Evolutionary conservation across 345 rosid species (phyloP).

Genomic region (Eucalyptus camaldulensis): DNA sequence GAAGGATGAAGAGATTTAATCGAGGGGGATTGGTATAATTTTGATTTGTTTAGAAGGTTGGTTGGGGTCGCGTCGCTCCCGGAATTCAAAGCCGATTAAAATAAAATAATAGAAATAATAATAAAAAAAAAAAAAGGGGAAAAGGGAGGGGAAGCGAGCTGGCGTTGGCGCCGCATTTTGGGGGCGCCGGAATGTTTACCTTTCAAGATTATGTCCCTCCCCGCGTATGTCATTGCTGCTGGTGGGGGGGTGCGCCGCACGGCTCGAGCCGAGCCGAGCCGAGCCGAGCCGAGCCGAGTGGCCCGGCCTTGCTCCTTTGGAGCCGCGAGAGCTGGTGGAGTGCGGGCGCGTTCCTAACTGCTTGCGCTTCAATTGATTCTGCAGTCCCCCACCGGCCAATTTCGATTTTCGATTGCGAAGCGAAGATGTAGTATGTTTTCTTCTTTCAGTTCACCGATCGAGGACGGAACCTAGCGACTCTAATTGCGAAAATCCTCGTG

Average conservation of each 20-base stretch:
- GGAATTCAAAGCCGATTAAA: neutral
- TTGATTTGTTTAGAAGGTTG: neutral
- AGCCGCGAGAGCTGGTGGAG: neutral
- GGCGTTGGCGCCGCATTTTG: neutral
- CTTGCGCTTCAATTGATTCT: neutral
- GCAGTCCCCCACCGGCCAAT: neutral
- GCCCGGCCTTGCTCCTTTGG: neutral
- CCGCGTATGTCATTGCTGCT: neutral
- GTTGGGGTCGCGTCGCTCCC: neutral
- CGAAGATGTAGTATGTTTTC: neutral
- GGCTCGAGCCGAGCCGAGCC: neutral
- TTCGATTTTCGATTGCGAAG: neutral
- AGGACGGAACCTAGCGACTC: neutral
- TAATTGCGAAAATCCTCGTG: neutral
- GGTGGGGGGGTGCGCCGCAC: too few species aligned
- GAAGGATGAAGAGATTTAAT: neutral
- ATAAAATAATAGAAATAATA: neutral
- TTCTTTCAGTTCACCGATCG: neutral
- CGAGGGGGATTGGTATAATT: neutral
- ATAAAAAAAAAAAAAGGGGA: rapidly evolving
- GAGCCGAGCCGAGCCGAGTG: neutral
- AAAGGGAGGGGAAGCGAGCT: neutral
- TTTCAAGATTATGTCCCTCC: neutral
- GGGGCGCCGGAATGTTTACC: neutral
- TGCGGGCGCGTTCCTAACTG: neutral